These are phyloP conservation scores for Coniochaeta sp. DNA, from an alignment of 2,329 filamentous ascomycete species.

Conservation along the genomic window DNA sequence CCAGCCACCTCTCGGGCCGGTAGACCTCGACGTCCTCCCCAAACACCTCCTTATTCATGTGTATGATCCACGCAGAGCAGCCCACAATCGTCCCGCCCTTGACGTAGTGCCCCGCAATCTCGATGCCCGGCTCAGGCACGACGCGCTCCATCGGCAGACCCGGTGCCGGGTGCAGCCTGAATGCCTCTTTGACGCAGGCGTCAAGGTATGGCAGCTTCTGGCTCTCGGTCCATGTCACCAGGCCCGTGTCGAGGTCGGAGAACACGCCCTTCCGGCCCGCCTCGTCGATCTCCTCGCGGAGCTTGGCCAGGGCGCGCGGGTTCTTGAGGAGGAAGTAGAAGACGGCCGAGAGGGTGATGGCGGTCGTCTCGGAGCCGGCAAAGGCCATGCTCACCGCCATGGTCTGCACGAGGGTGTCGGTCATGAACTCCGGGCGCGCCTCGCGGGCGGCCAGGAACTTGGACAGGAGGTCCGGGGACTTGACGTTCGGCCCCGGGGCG, in stretches of 20 bases:
- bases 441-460: conserved; percentile 65
- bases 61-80: conserved; percentile 68
- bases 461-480: conserved; percentile 55
- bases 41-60: conserved; percentile 60
- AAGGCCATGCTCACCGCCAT: conserved; percentile 67
- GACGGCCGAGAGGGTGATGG: conserved; percentile 62
- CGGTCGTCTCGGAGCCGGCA: conserved; percentile 73
- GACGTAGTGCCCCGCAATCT: conserved; percentile 55
- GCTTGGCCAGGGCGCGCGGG: conserved; percentile 42
- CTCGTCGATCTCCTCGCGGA: conserved; percentile 56
- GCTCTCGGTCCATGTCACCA: conserved; percentile 62
- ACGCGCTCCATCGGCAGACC: conserved; percentile 68
- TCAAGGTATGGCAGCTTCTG: conserved; percentile 70
- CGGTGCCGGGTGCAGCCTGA: conserved; percentile 67
- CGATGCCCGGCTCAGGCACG: conserved; percentile 55
- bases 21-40: conserved; percentile 59
- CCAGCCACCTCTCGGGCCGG: conserved; percentile 60
- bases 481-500: conserved; percentile 25
- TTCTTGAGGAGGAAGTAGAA: conserved; percentile 69
- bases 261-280: conserved; percentile 45
- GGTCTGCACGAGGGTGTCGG: conserved; percentile 58
- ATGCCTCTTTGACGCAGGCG: conserved; percentile 70
- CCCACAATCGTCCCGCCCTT: conserved; percentile 67
- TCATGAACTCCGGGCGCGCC: conserved; percentile 64
- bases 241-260: conserved; percentile 42